Percentiles rank a stretch among this genome's conserved stretches.
phyloP scores from a whole-genome alignment of 768 basidiomycete genomes.

The Termitomyces sp. region DNA sequence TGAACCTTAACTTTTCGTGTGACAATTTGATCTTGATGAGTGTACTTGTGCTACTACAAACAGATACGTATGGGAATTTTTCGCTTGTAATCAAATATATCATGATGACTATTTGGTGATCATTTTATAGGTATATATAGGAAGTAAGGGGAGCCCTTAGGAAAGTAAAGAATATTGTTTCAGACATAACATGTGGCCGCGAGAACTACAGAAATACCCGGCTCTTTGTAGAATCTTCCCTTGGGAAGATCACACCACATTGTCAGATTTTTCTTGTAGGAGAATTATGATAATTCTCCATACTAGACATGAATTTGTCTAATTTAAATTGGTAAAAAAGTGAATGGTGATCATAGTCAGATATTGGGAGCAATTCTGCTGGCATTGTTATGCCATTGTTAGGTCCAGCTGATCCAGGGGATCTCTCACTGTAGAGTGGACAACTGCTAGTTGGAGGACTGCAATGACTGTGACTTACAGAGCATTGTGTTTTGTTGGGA shows the following conservation, averaged over 20 bases:
- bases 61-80: neutral
- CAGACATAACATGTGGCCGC: neutral
- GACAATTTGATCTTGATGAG: neutral
- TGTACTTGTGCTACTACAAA: neutral
- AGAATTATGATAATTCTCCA: neutral
- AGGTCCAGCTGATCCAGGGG: too few relatives aligned
- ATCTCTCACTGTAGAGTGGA: too few relatives aligned
- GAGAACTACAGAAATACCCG: neutral
- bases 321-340: slow-evolving; percentile 1
- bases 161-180: neutral
- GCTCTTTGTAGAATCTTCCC: slow-evolving; percentile 14
- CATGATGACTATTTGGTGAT: neutral
- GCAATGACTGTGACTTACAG: too few relatives aligned
- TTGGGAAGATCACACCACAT: slow-evolving; percentile 11
- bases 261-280: neutral
- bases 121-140: neutral
- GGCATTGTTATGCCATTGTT: too few relatives aligned
- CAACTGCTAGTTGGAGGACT: too few relatives aligned
- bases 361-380: neutral
- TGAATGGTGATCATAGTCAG: neutral
- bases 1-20: neutral
- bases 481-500: too few relatives aligned
- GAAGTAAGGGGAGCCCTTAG: neutral
- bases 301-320: slow-evolving; percentile 9
- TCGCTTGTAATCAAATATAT: neutral